phyloP scores from a whole-genome alignment of 1,284 basidiomycete species.

The Sporisorium iseilematis-ciliati region DNA sequence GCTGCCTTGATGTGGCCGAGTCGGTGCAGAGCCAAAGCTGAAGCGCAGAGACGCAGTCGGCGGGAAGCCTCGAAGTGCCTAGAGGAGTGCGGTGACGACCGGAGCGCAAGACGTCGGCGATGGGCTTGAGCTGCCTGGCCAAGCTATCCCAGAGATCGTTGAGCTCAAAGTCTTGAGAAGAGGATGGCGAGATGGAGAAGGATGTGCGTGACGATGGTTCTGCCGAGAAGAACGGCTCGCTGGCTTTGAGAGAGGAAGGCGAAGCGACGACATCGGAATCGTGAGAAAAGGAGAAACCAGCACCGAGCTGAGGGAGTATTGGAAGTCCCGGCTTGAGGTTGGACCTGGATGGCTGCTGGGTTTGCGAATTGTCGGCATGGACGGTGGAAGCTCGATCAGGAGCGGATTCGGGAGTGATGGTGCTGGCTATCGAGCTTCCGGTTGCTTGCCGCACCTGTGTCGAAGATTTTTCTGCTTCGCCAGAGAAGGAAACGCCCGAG shows the following conservation, averaged over 20 bases:
- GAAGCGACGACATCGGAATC: slow-evolving; percentile 34
- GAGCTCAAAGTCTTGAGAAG: slow-evolving; percentile 45
- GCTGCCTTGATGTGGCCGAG: slow-evolving; percentile 21
- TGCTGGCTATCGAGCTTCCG: slow-evolving; percentile 47
- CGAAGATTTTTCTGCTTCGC: slow-evolving; percentile 4
- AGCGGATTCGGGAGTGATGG: slow-evolving; percentile 46
- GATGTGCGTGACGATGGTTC: slow-evolving; percentile 12
- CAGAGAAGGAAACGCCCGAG: slow-evolving; percentile 50
- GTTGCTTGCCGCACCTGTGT: slow-evolving; percentile 25
- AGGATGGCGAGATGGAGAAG: slow-evolving; percentile 31
- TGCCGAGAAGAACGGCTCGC: slow-evolving; percentile 30
- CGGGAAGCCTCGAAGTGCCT: slow-evolving; percentile 30
- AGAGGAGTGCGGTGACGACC: slow-evolving; percentile 44
- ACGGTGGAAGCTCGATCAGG: slow-evolving; percentile 32
- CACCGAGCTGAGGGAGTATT: slow-evolving; percentile 23
- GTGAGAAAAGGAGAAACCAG: not conserved
- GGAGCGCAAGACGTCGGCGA: slow-evolving; percentile 49
- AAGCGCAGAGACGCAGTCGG: slow-evolving; percentile 40
- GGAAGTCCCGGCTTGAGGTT: slow-evolving; percentile 7
- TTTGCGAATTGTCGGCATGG: slow-evolving; percentile 11
- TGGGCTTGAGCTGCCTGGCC: slow-evolving; percentile 47
- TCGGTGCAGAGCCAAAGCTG: slow-evolving; percentile 40
- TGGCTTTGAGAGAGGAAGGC: slow-evolving; percentile 29
- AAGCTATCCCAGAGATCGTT: slow-evolving; percentile 46
- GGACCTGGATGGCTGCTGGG: not conserved